Percentiles rank a stretch among this genome's conserved stretches.
phyloP scores from a whole-genome alignment of 2,329 filamentous ascomycete species.

The Fusarium redolens region DNA sequence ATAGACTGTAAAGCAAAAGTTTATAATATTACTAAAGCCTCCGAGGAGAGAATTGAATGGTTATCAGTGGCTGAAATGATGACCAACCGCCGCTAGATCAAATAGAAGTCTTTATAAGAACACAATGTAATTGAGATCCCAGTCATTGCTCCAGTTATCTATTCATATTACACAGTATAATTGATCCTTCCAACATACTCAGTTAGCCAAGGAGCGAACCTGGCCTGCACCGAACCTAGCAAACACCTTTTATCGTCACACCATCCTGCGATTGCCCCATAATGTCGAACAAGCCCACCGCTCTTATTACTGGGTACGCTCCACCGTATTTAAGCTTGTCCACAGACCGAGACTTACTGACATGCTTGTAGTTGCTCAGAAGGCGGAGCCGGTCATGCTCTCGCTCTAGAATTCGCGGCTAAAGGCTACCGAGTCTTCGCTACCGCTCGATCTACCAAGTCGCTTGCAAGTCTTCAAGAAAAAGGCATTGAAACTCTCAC shows the following conservation, averaged over 20 bases:
- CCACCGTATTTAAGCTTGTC: background rate
- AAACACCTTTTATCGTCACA: no score
- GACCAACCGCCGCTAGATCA: rapidly evolving
- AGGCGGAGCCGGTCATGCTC: slow-evolving; percentile 7
- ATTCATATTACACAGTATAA: rapidly evolving
- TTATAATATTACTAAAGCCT: background rate
- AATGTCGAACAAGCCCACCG: background rate
- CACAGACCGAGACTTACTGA: background rate
- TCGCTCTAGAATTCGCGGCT: slow-evolving; percentile 6
- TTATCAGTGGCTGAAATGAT: background rate
- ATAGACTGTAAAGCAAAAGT: rapidly evolving
- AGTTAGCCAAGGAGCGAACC: rapidly evolving
- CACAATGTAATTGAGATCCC: rapidly evolving
- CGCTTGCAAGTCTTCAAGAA: background rate
- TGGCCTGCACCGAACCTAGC: background rate
- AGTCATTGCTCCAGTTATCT: background rate
- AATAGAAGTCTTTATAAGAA: background rate
- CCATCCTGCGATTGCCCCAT: background rate
- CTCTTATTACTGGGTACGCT: background rate
- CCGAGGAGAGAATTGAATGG: background rate
- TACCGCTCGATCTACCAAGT: slow-evolving; percentile 2
- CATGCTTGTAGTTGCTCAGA: background rate
- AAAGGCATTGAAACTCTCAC: slow-evolving; percentile 13
- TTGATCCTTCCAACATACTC: rapidly evolving
- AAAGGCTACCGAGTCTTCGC: slow-evolving; percentile 22